Percentiles rank a stretch among this genome's conserved stretches.
phyloP scores from a whole-genome alignment of 73 alveolate genomes.

The Diophrys sp. region DNA sequence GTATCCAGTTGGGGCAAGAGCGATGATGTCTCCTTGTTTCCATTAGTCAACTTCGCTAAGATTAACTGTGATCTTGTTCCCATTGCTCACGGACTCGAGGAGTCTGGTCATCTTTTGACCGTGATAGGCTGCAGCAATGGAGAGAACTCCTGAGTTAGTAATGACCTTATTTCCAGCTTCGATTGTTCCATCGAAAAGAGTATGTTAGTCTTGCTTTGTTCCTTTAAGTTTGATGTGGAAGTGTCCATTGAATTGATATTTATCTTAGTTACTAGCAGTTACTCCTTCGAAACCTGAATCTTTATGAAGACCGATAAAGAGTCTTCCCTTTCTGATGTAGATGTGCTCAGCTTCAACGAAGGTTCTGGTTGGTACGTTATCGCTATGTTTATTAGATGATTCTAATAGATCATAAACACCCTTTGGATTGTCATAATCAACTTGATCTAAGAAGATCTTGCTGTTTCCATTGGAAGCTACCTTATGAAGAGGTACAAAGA shows the following conservation, averaged over 20 bases:
- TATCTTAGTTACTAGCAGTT: not conserved
- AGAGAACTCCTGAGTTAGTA: not conserved
- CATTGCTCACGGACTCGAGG: not conserved
- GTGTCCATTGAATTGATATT: not conserved
- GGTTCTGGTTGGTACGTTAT: not conserved
- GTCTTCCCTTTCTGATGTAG: not conserved
- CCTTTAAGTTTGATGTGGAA: not conserved
- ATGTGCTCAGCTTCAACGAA: not conserved
- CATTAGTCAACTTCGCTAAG: not conserved
- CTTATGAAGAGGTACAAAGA: not conserved
- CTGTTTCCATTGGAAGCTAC: not conserved
- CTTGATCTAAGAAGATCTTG: not conserved
- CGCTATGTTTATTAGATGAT: not conserved
- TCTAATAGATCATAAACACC: not conserved
- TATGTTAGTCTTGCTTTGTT: not conserved
- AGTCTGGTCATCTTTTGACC: not conserved
- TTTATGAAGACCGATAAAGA: not conserved
- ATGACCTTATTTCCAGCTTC: constrained; percentile 4
- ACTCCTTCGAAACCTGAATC: not conserved
- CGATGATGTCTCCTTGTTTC: constrained; percentile 3
- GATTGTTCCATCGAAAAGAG: not conserved
- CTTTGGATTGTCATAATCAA: not conserved
- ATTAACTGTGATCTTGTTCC: not conserved
- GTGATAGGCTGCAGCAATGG: not conserved
- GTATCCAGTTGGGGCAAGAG: constrained; percentile 5